These are phyloP conservation scores for Citeromyces hawaiiensis DNA, from an alignment of 1,139 yeast species.

Conservation along the genomic window DNA sequence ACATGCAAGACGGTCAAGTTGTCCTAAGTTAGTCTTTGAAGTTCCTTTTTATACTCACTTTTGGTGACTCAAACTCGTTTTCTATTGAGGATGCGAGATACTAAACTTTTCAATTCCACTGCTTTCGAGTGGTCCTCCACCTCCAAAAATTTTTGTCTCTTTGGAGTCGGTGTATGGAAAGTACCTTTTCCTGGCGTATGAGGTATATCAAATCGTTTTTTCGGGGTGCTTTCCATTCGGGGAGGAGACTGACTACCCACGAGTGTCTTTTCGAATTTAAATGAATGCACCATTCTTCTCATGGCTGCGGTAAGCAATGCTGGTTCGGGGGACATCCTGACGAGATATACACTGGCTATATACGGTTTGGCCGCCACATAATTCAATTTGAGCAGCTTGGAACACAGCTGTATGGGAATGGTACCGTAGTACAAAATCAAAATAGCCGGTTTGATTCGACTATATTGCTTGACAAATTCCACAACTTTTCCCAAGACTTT, in stretches of 20 bases:
- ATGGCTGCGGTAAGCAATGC: neutral
- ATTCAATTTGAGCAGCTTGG: neutral
- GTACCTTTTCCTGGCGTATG: too few species aligned
- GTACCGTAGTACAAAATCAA: neutral
- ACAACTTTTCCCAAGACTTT: conserved; percentile 19
- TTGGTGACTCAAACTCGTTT: neutral
- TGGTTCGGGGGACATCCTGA: neutral
- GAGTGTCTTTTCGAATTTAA: neutral
- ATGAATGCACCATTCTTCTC: neutral
- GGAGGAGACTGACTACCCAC: neutral
- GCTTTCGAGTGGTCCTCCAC: neutral
- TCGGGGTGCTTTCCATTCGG: neutral
- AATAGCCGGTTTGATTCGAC: neutral
- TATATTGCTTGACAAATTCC: conserved; percentile 6
- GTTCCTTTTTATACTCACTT: too few species aligned
- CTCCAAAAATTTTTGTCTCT: too few species aligned
- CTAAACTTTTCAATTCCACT: neutral
- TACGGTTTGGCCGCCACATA: neutral
- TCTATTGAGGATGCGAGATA: neutral
- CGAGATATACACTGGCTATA: conserved; percentile 1
- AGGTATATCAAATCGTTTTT: neutral
- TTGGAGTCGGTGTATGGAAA: too few species aligned
- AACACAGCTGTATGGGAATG: neutral
- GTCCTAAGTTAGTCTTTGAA: too few species aligned
- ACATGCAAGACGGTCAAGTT: too few species aligned